Evolutionary conservation across 1,139 yeast species (phyloP).

Genomic region (Waltiozyma sp.): DNA sequence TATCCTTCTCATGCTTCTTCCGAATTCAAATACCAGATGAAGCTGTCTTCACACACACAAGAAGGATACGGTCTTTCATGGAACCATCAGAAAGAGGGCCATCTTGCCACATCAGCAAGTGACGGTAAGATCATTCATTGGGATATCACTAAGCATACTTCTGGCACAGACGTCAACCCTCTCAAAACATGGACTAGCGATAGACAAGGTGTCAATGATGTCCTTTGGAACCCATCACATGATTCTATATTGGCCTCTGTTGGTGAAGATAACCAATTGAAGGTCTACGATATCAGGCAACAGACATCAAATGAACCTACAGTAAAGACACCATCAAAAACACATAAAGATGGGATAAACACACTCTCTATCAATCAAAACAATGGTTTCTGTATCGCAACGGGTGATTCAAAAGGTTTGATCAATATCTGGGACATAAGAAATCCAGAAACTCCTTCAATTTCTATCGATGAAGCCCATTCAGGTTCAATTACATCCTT

Average conservation of each 20-base stretch:
- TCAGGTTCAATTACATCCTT: slow-evolving; percentile 53
- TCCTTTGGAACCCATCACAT: slow-evolving; percentile 51
- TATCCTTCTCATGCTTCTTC: slow-evolving; percentile 16
- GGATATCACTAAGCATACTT: slow-evolving; percentile 30
- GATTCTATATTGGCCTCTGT: slow-evolving; percentile 44
- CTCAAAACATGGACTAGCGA: slow-evolving; percentile 10
- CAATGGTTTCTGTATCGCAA: slow-evolving; percentile 45
- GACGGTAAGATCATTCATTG: slow-evolving; percentile 46
- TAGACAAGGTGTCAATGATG: slow-evolving; percentile 42
- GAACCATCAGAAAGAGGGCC: slow-evolving; percentile 41
- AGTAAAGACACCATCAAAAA: slow-evolving; percentile 10
- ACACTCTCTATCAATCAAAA: slow-evolving; percentile 52
- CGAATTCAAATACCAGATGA: slow-evolving; percentile 14
- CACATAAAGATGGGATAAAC: slow-evolving; percentile 44
- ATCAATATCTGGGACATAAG: slow-evolving; percentile 67
- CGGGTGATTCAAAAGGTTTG: slow-evolving; percentile 58
- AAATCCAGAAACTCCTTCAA: slow-evolving; percentile 22
- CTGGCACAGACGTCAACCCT: slow-evolving; percentile 12
- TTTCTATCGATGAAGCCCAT: slow-evolving; percentile 35
- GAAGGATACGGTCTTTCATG: slow-evolving; percentile 60
- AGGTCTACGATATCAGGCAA: slow-evolving; percentile 39
- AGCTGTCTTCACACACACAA: slow-evolving; percentile 33
- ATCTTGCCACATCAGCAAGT: slow-evolving; percentile 47
- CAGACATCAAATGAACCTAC: neutral
- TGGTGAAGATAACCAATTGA: slow-evolving; percentile 43